Percentiles rank a stretch among this genome's conserved stretches.
These are phyloP conservation scores for Herpotrichia juniperi DNA, from an alignment of 2,329 filamentous ascomycete genomes.

Conservation along the genomic window DNA sequence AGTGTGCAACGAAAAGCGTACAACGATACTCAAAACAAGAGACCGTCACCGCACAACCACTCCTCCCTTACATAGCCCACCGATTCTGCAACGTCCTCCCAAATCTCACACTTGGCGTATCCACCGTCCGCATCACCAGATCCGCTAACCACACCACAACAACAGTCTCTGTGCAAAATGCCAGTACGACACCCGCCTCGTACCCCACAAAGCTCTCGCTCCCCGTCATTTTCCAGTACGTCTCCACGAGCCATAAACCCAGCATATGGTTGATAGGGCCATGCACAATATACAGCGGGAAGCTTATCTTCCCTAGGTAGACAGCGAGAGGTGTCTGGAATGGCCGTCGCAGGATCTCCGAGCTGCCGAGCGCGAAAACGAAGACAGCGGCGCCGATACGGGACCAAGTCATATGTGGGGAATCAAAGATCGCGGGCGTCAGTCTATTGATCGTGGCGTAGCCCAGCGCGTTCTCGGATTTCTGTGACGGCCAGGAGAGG, in stretches of 20 bases:
- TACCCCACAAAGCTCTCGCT: conserved; percentile 43
- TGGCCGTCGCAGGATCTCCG: conserved; percentile 35
- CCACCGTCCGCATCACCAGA: conserved; percentile 64
- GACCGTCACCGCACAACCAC: too few relatives aligned
- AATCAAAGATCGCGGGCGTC: conserved; percentile 58
- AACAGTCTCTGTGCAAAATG: conserved; percentile 43
- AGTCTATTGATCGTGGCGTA: conserved; percentile 57
- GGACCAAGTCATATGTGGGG: conserved; percentile 64
- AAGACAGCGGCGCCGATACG: conserved; percentile 55
- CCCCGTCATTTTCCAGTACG: conserved; percentile 54
- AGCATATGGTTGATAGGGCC: conserved; percentile 50
- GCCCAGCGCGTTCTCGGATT: conserved; percentile 55
- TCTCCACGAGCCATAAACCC: conserved; percentile 47
- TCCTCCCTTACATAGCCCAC: conserved; percentile 7
- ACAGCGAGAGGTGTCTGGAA: conserved; percentile 54
- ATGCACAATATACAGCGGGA: conserved; percentile 61
- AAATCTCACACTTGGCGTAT: conserved; percentile 58
- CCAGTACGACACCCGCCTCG: conserved; percentile 46
- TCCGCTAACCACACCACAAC: conserved; percentile 62
- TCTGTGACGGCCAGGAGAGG: conserved; percentile 54
- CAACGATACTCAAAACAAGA: too few relatives aligned
- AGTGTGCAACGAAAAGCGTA: too few relatives aligned
- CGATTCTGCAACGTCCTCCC: conserved; percentile 55
- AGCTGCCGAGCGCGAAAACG: conserved; percentile 21
- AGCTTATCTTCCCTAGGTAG: conserved; percentile 61